Evolutionary conservation across 495 filamentous ascomycete species (phyloP), one percentile per base, ranked within the genome.

Genomic region (Emericellopsis terricola): DNA sequence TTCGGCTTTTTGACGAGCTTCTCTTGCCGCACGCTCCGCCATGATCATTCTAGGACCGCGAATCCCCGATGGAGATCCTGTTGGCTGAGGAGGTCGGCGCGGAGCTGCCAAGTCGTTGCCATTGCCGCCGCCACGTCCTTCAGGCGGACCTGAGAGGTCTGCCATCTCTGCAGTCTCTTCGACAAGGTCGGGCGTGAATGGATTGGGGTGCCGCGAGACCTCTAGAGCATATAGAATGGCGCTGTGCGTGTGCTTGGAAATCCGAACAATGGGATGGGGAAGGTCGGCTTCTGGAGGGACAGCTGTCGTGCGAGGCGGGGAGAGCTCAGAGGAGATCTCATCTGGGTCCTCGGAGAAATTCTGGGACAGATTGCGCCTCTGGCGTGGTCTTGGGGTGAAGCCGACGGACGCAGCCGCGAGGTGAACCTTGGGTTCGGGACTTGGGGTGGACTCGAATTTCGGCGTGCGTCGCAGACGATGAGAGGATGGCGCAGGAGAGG

Each of bases 121-220:
- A 41, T 65, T 65, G 39, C 60, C 56, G 31, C 55, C 54, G 53
- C 52, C 48, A 37, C 59, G 55, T 31, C 47, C 48, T 52, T 56
- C 51, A 49, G 59, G 55, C 39, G 69, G 68, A 46, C 65, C 65
- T 49, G 69, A 61, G 46, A 92, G 60, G 55, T 92, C 80, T 44
- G 89, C 76, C 89, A 97, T 96, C 42, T 75, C 70, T 46, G 87
- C 85, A 76, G 85, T 83, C 65, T 87, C 76, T 64, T 97, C 89
- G 35, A 76, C 69, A 28, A 71, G 64, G 50, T 92, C 85, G 11
- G 81, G 67, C 3, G 85, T 85, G 56, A 97, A 89, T 8, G 72
- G 65, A 38, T 84, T 68, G 1, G 89, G 87, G 26, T 73, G 70
- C 32, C 86, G 77, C 32, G 94, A 65, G 29, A 87, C 82, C 60